These are phyloP conservation scores for Fusarium miscanthi DNA, from an alignment of 2,329 filamentous ascomycete species.

Conservation along the genomic window DNA sequence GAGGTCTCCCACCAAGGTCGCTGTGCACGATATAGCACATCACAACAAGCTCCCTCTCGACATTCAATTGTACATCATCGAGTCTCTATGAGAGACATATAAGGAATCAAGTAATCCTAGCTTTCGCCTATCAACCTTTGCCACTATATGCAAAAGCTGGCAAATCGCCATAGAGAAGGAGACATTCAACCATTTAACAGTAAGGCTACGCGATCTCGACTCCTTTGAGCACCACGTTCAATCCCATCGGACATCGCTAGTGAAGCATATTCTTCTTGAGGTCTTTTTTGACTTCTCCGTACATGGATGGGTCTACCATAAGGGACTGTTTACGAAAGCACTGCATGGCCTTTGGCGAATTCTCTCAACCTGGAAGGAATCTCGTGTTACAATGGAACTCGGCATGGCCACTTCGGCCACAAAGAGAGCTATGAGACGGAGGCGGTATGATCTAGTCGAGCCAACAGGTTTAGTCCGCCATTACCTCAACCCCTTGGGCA, in stretches of 20 bases:
- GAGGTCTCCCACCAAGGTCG: background rate
- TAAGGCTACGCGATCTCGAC: background rate
- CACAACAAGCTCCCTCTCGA: background rate
- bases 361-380: conserved; percentile 12
- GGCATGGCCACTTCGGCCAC: too few relatives aligned
- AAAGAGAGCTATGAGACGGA: too few relatives aligned
- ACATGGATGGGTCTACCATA: too few relatives aligned
- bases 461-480: too few relatives aligned
- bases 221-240: background rate
- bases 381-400: conserved; percentile 19
- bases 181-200: conserved; percentile 1
- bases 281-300: too few relatives aligned
- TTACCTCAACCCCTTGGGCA: too few relatives aligned
- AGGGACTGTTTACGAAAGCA: conserved; percentile 1
- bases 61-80: background rate
- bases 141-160: conserved; percentile 17
- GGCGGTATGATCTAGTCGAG: too few relatives aligned
- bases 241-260: background rate
- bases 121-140: background rate
- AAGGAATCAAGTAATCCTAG: fast-evolving
- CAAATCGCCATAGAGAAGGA: conserved; percentile 7
- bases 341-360: conserved; percentile 10
- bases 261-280: conserved; percentile 19
- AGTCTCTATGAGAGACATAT: background rate
- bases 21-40: too few relatives aligned